Conservation (phyloP, 805 yeast species). For the Barnettozyma vustinii region DNA sequence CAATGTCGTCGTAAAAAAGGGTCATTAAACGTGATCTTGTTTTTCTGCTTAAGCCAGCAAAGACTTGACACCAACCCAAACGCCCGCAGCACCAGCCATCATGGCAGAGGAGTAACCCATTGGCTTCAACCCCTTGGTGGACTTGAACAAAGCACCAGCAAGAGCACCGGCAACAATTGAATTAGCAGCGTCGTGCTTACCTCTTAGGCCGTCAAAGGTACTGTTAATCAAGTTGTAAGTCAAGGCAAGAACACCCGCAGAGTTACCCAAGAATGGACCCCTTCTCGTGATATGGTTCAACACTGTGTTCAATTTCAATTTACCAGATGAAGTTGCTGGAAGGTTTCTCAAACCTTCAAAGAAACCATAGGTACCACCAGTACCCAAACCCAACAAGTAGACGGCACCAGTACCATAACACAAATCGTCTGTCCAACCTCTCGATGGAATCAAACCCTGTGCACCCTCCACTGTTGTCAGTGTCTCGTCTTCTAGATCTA, state of each 20-base stretch:
- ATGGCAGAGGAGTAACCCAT: slow-evolving; percentile 82
- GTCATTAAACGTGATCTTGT: background rate
- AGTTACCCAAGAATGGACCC: slow-evolving; percentile 94
- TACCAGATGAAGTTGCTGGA: slow-evolving; percentile 71
- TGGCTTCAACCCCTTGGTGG: slow-evolving; percentile 79
- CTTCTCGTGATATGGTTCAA: slow-evolving; percentile 89
- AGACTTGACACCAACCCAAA: slow-evolving; percentile 82
- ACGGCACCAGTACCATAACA: slow-evolving; percentile 98
- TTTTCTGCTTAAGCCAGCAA: slow-evolving; percentile 9
- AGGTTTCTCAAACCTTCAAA: slow-evolving; percentile 79
- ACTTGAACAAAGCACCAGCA: slow-evolving; percentile 87
- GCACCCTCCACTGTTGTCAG: slow-evolving; percentile 77
- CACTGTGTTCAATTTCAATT: slow-evolving; percentile 81
- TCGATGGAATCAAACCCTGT: slow-evolving; percentile 87
- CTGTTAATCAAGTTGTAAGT: slow-evolving; percentile 83
- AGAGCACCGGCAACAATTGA: slow-evolving; percentile 86
- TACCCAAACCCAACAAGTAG: slow-evolving; percentile 77
- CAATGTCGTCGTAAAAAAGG: background rate
- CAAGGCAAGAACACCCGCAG: slow-evolving; percentile 90
- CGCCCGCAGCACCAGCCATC: slow-evolving; percentile 86
- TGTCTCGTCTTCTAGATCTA: slow-evolving; percentile 84
- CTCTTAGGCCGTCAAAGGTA: slow-evolving; percentile 72
- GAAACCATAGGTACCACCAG: slow-evolving; percentile 87
- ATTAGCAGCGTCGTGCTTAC: slow-evolving; percentile 81
- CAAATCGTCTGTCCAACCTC: slow-evolving; percentile 96